Evolutionary conservation across 2,329 filamentous ascomycete genomes (phyloP), one percentile per base, ranked within the genome.

Genomic region (Zymoseptoria ardabiliae): DNA sequence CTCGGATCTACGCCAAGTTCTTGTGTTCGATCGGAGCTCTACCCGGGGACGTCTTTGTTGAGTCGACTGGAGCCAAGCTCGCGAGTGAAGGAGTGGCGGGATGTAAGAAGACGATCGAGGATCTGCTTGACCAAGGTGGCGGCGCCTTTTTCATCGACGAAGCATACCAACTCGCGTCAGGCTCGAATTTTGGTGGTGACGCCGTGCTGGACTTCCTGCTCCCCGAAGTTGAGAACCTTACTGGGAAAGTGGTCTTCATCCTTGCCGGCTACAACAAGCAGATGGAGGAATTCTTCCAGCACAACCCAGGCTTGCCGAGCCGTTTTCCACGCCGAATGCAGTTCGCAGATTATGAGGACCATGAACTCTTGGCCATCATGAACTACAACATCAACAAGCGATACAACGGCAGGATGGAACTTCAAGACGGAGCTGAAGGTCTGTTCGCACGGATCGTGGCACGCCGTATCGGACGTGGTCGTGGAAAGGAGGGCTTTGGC

Each of bases 101-200:
- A 0, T 83, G 80, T 62, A 79, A 88, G 66, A 78, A 79, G 11
- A 71, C 85, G 0, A 73, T 89, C 5, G 77, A 86, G 2, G 65
- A 76, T 0, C 77, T 92, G 0, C 70, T 84, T 3, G 76, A 84
- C 25, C 64, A 72, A 0, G 85, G 82, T 0, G 89, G 88, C 0
- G 89, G 89, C 0, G 85, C 85, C 0, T 67, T 90, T 1, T 92
- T 93, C 68, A 86, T 93, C 21, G 89, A 93, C 61, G 89, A 93
- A 70, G 88, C 89, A 0, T 91, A 93, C 66, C 88, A 92, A 63
- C 76, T 93, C 0, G 79, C 83, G 0, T 83, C 82, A 0, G 81
- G 81, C 0, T 82, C 83, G 58, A 87, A 75, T 21, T 66, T 70
- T 2, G 82, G 82, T 0, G 88, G 88, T 0, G 76, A 73, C 0